These are phyloP conservation scores for Sisymbrium altissimum DNA, from an alignment of 345 rosid species.

Conservation along the genomic window DNA sequence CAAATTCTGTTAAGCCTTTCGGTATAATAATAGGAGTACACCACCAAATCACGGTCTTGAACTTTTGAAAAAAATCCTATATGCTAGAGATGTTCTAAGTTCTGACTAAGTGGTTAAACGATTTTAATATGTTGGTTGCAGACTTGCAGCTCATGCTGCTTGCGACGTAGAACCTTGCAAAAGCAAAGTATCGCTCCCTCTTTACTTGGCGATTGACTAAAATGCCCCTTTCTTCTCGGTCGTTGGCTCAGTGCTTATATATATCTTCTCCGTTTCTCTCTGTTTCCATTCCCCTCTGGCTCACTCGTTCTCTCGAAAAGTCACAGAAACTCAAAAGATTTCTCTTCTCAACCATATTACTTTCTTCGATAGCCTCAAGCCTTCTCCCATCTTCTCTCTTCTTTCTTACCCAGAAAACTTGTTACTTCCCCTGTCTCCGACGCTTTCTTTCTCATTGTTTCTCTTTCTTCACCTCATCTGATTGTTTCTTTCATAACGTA, in stretches of 20 bases:
- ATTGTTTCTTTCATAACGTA: neutral
- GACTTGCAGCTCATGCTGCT: neutral
- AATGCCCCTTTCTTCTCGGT: neutral
- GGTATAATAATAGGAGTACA: too few species aligned
- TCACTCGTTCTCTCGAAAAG: neutral
- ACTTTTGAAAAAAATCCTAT: too few species aligned
- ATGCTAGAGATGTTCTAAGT: too few species aligned
- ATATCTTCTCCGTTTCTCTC: slow-evolving; percentile 4
- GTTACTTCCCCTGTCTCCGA: slow-evolving; percentile 31
- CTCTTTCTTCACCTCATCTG: neutral
- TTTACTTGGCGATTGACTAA: slow-evolving; percentile 1
- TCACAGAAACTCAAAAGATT: slow-evolving; percentile 10
- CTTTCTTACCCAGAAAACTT: slow-evolving; percentile 24
- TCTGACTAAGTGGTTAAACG: too few species aligned
- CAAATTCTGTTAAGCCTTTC: too few species aligned
- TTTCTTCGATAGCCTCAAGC: slow-evolving; percentile 12
- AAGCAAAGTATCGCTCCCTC: neutral
- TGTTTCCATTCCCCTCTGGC: slow-evolving; percentile 4
- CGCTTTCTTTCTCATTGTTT: slow-evolving; percentile 19
- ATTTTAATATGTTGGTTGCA: too few species aligned
- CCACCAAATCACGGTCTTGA: too few species aligned
- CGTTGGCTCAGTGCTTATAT: neutral
- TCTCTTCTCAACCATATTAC: neutral
- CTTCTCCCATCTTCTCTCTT: neutral
- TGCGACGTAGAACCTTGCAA: neutral